Base-by-base conservation (phyloP, 2,329 filamentous ascomycete species). In the Iodosphaeria phyllophila region DNA sequence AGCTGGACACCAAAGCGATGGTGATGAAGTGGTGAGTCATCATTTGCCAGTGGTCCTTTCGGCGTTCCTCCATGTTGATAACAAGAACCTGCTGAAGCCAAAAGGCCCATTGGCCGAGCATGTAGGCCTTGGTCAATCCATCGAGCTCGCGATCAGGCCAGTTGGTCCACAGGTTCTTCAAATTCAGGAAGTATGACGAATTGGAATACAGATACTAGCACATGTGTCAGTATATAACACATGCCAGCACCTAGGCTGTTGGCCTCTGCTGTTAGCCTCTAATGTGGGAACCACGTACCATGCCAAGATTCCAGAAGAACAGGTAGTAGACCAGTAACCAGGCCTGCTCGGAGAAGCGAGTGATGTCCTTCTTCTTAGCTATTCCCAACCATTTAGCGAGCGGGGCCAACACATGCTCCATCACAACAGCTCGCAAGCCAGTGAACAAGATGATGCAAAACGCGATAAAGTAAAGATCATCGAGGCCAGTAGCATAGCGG, bases 41-140 rank as follows among this genome's bases (percentile, higher is more conserved):
- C 89, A 95, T 95, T 51, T 95, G 86, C 56, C 71, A 77, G 51
- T 93, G 76, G 41, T 98, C 89, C 54, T 95, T 95, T 41, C 89
- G 69, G 35, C 77, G 71, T 52, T 91, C 79, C 51, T 98, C 89
- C 31, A 95, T 83, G 51, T 93, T 76, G 46, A 95, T 80, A 29
- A 93, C 80, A 16, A 93, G 58, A 35, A 95, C 77, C 52, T 92
- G 84, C 53, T 95, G 86, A 23, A 93, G 51, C 76, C 82, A 93
- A 50, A 93, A 95, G 13, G 76, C 74, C 51, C 84, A 77, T 47
- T 95, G 84, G 9, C 74, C 74, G 16, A 98, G 61, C 41, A 92
- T 79, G 51, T 98, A 98, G 48, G 67, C 71, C 56, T 95, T 95
- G 53, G 78, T 69, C 8, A 79, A 48, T 6, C 74, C 72, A 10